Percentiles rank a stretch among this genome's conserved stretches.
Evolutionary conservation across 2,329 filamentous ascomycete genomes (phyloP).

Genomic region (Paracoccidioides lutzii): DNA sequence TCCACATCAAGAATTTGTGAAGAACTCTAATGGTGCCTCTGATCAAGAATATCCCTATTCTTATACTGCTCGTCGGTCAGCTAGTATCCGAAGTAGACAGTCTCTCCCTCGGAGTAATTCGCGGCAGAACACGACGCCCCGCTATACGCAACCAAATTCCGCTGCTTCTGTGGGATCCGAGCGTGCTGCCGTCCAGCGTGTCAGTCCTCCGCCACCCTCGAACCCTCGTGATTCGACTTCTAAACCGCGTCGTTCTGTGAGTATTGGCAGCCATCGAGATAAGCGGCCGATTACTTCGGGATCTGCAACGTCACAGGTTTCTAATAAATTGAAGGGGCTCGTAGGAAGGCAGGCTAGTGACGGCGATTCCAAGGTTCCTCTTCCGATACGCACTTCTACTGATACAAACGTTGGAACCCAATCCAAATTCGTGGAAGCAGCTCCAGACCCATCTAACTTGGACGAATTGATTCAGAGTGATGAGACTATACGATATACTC

Average conservation of each 20-base stretch:
- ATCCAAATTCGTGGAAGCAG: background rate
- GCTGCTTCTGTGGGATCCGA: constrained; percentile 19
- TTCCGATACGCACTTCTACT: constrained; percentile 24
- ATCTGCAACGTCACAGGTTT: constrained; percentile 29
- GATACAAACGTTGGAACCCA: constrained; percentile 21
- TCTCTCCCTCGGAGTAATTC: background rate
- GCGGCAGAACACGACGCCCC: constrained; percentile 14
- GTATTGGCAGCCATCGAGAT: constrained; percentile 26
- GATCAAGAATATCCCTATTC: background rate
- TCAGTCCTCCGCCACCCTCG: constrained; percentile 21
- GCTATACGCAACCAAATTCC: constrained; percentile 13
- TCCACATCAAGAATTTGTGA: constrained; percentile 8
- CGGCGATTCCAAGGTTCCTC: constrained; percentile 12
- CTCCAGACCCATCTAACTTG: constrained; percentile 50
- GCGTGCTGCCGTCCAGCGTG: constrained; percentile 30
- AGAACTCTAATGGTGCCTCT: background rate
- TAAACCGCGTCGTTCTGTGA: constrained; percentile 27
- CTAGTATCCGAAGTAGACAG: background rate
- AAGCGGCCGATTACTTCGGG: constrained; percentile 28
- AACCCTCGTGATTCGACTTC: constrained; percentile 17
- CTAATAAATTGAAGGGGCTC: constrained; percentile 31
- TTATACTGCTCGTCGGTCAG: background rate
- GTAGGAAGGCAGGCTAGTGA: constrained; percentile 23
- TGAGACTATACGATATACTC: constrained; percentile 68
- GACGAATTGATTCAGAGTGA: constrained; percentile 72